phyloP scores from a whole-genome alignment of 331 rosid genomes.

The Spiraea crenata region DNA sequence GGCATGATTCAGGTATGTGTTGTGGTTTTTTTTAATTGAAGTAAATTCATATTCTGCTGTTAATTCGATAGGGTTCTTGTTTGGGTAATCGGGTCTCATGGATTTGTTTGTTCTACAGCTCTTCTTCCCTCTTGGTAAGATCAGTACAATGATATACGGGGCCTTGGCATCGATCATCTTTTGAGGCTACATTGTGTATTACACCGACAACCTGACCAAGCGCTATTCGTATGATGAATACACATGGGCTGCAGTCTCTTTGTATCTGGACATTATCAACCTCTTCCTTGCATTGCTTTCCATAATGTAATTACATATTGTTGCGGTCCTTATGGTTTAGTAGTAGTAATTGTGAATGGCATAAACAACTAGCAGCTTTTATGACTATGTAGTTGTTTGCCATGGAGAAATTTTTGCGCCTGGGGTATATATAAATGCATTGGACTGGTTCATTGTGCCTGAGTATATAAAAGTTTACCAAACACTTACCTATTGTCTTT shows the following conservation, averaged over 20 bases:
- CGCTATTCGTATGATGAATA: conserved; percentile 80
- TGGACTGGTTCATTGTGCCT: neutral
- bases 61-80: neutral
- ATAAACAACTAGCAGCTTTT: neutral
- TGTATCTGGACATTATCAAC: conserved; percentile 85
- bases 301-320: neutral
- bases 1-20: conserved; percentile 67
- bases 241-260: conserved; percentile 84
- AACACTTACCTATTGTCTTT: too few species aligned
- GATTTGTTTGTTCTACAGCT: conserved; percentile 34
- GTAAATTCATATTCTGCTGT: neutral
- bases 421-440: neutral
- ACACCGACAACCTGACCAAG: conserved; percentile 89
- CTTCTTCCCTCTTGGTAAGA: conserved; percentile 75
- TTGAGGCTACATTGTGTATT: conserved; percentile 85
- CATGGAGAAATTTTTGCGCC: neutral
- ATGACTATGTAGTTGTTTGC: neutral
- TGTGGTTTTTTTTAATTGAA: neutral
- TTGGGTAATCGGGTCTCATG: neutral
- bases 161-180: conserved; percentile 76
- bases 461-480: too few species aligned
- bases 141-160: conserved; percentile 84
- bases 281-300: conserved; percentile 73
- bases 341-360: neutral
- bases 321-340: neutral